These are phyloP conservation scores for Protostelium mycophagum DNA, from an alignment of 78 protist species.

Conservation along the genomic window DNA sequence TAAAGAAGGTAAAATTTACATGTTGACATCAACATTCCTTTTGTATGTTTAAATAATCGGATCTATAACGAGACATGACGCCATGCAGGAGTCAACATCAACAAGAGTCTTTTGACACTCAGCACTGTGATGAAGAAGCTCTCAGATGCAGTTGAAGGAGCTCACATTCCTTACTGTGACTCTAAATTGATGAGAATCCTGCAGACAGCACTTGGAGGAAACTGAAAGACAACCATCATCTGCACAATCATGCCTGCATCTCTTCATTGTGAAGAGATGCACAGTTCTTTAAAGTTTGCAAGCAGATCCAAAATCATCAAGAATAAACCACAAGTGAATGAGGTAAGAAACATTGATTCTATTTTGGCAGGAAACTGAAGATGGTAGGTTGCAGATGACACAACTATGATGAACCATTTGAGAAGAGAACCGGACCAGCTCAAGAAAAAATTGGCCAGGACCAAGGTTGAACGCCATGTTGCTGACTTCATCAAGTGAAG, in stretches of 20 bases:
- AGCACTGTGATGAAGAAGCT: conserved; percentile 71
- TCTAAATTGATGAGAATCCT: conserved; percentile 71
- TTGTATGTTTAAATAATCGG: background rate
- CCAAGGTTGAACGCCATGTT: background rate
- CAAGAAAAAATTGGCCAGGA: background rate
- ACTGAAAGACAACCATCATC: conserved; percentile 51
- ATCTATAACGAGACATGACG: too few relatives aligned
- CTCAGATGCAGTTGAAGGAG: background rate
- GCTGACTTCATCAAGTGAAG: background rate
- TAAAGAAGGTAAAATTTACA: conserved; percentile 51
- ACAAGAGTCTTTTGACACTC: conserved; percentile 71
- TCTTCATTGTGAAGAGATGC: conserved; percentile 43
- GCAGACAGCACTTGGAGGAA: conserved; percentile 78
- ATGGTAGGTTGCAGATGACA: background rate
- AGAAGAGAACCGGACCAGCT: background rate
- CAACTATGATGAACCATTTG: background rate
- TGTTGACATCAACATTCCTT: background rate
- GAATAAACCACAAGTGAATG: conserved; percentile 71
- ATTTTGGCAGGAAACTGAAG: conserved; percentile 4
- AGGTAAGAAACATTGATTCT: conserved; percentile 40
- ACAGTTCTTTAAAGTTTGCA: conserved; percentile 81
- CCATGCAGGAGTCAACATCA: conserved; percentile 58
- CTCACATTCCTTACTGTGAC: conserved; percentile 75
- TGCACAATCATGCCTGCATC: conserved; percentile 72
- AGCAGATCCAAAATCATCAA: conserved; percentile 68